A percentile compares a stretch with the other conserved stretches of the same genome.
These are phyloP conservation scores for Podospora pseudoanserina DNA, from an alignment of 495 filamentous ascomycete species.

Conservation along the genomic window DNA sequence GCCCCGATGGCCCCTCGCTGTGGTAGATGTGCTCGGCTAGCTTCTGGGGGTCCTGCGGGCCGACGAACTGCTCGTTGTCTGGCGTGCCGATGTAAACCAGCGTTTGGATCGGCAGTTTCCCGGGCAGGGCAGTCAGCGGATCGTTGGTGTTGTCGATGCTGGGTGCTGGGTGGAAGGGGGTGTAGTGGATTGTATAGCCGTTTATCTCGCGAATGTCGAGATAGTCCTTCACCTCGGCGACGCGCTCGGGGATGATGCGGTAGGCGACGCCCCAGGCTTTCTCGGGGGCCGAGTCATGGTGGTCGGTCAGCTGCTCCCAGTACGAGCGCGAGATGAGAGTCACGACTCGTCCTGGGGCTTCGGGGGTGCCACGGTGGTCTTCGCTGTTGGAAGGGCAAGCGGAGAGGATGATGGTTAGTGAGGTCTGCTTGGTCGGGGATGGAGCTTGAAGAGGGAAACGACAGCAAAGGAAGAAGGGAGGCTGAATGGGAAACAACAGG, in stretches of 20 bases:
- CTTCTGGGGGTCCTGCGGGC: constrained; percentile 70
- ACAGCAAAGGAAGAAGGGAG: neutral
- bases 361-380: constrained; percentile 91
- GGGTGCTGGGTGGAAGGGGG: constrained; percentile 66
- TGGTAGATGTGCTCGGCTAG: constrained; percentile 81
- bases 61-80: constrained; percentile 88
- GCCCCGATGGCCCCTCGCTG: constrained; percentile 77
- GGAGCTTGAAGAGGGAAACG: neutral
- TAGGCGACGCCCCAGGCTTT: constrained; percentile 91
- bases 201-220: constrained; percentile 97
- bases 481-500: neutral
- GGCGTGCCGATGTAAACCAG: constrained; percentile 96
- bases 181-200: constrained; percentile 88
- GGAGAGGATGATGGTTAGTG: neutral
- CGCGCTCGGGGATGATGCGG: constrained; percentile 69
- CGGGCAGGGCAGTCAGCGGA: constrained; percentile 13
- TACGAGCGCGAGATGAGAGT: constrained; percentile 80
- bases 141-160: constrained; percentile 16
- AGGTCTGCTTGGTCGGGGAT: neutral
- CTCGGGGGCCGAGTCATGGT: constrained; percentile 55
- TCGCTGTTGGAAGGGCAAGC: constrained; percentile 49
- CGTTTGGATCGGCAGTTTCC: constrained; percentile 37
- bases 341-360: constrained; percentile 83
- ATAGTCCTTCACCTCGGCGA: constrained; percentile 76
- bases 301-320: constrained; percentile 77